Percentiles rank a stretch among this genome's conserved stretches.
These are phyloP conservation scores for Escallonia herrerae DNA, from an alignment of 129 eudicot genomes.

Conservation along the genomic window DNA sequence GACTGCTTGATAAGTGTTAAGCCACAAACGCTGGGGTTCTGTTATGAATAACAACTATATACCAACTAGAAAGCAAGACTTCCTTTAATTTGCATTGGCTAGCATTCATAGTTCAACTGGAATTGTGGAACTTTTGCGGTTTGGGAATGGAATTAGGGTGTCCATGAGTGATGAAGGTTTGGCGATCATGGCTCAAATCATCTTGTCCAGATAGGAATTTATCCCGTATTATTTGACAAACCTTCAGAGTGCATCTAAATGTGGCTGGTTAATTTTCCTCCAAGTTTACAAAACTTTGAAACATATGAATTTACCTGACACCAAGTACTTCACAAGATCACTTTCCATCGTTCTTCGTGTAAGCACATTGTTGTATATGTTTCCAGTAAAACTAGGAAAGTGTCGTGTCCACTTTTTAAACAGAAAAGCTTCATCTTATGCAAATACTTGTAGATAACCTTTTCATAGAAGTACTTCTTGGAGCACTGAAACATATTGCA, in stretches of 20 bases:
- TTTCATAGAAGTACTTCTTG: too few relatives aligned
- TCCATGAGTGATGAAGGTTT: neutral
- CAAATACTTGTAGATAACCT: too few relatives aligned
- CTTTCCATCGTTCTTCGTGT: too few relatives aligned
- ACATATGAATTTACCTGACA: too few relatives aligned
- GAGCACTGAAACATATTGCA: too few relatives aligned
- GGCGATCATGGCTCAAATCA: neutral
- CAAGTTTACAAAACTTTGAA: too few relatives aligned
- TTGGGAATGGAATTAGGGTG: neutral
- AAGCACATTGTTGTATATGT: too few relatives aligned
- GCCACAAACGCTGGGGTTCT: neutral
- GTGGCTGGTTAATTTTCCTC: too few relatives aligned
- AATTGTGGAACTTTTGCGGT: neutral
- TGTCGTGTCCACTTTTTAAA: too few relatives aligned
- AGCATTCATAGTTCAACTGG: neutral
- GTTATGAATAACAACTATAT: neutral
- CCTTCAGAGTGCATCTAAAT: neutral
- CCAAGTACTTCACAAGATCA: too few relatives aligned
- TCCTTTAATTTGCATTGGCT: neutral
- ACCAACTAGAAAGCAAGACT: neutral
- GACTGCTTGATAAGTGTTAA: conserved; percentile 6
- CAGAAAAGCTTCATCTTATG: too few relatives aligned
- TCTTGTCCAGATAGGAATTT: neutral
- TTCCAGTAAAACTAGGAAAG: too few relatives aligned
- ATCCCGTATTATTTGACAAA: neutral